phyloP scores from a whole-genome alignment of 768 basidiomycete species.

The Pulveroboletus sp. region DNA sequence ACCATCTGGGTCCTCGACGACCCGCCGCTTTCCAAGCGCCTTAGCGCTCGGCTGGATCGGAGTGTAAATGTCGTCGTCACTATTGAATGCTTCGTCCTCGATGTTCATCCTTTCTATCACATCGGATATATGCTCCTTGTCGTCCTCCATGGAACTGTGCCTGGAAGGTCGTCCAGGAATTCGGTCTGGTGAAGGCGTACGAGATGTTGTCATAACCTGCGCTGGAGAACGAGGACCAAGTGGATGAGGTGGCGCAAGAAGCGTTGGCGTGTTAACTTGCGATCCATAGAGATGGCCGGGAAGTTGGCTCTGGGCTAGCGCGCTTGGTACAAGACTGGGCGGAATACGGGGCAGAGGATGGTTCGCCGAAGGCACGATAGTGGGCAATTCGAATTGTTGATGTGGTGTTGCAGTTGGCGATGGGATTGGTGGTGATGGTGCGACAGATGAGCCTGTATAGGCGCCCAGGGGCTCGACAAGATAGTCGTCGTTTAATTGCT shows the following conservation, averaged over 20 bases:
- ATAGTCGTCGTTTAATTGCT: constrained; percentile 27
- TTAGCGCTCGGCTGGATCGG: constrained; percentile 75
- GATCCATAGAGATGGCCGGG: constrained; percentile 20
- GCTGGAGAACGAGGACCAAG: constrained; percentile 67
- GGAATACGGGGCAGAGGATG: constrained; percentile 39
- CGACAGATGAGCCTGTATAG: constrained; percentile 27
- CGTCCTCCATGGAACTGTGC: constrained; percentile 22
- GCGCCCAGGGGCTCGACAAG: constrained; percentile 16
- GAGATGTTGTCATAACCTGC: constrained; percentile 43
- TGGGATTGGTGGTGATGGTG: constrained; percentile 23
- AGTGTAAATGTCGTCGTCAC: constrained; percentile 31
- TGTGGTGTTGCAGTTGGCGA: constrained; percentile 29
- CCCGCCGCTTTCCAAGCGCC: constrained; percentile 79
- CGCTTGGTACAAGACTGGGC: constrained; percentile 22
- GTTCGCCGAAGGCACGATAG: constrained; percentile 27
- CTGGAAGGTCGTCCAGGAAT: constrained; percentile 12
- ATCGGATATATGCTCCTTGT: constrained; percentile 22
- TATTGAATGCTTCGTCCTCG: constrained; percentile 17
- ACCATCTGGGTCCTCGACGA: constrained; percentile 50
- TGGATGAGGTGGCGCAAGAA: constrained; percentile 65
- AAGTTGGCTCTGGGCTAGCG: constrained; percentile 10
- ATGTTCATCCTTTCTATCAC: constrained; percentile 26
- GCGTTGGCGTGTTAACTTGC: constrained; percentile 28
- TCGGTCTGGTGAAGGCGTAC: constrained; percentile 68
- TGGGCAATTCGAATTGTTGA: constrained; percentile 30